Evolutionary conservation across 2,329 filamentous ascomycete genomes (phyloP).

Genomic region (Cyclaneusma minus): DNA sequence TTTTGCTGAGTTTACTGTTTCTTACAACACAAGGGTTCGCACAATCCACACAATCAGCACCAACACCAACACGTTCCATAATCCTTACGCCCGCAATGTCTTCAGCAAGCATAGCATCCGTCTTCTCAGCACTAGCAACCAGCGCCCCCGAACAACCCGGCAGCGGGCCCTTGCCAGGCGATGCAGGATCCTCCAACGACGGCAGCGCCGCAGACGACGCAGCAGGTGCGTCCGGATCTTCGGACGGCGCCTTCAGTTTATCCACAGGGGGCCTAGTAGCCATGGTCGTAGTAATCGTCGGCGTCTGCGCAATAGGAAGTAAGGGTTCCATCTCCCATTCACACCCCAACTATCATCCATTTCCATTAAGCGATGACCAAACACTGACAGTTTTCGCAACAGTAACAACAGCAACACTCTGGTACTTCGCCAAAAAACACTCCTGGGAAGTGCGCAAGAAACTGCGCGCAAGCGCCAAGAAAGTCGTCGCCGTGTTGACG

Average conservation of each 20-base stretch:
- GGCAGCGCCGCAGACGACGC: slow-evolving; percentile 29
- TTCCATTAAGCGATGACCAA: too few species aligned
- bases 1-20: slow-evolving; percentile 11
- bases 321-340: slow-evolving; percentile 17
- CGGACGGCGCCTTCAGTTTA: slow-evolving; percentile 42
- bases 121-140: slow-evolving; percentile 15
- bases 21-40: slow-evolving; percentile 11
- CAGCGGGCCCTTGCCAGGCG: slow-evolving; percentile 10
- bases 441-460: slow-evolving; percentile 68
- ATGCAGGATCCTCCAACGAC: slow-evolving; percentile 20
- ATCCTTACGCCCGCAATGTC: slow-evolving; percentile 17
- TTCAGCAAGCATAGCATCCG: slow-evolving; percentile 15
- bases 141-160: slow-evolving; percentile 14
- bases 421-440: slow-evolving; percentile 68
- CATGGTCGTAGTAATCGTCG: slow-evolving; percentile 56
- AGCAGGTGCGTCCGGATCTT: slow-evolving; percentile 50
- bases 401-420: slow-evolving; percentile 40
- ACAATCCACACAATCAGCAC: slow-evolving; percentile 5
- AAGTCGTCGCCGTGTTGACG: slow-evolving; percentile 45
- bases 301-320: slow-evolving; percentile 57
- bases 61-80: slow-evolving; percentile 8
- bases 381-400: slow-evolving; percentile 3
- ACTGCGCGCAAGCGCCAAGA: slow-evolving; percentile 51
- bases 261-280: slow-evolving; percentile 57
- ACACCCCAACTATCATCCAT: not conserved